Conservation (phyloP, 2,329 filamentous ascomycete genomes). For the Ophiostoma novo-ulmi region DNA sequence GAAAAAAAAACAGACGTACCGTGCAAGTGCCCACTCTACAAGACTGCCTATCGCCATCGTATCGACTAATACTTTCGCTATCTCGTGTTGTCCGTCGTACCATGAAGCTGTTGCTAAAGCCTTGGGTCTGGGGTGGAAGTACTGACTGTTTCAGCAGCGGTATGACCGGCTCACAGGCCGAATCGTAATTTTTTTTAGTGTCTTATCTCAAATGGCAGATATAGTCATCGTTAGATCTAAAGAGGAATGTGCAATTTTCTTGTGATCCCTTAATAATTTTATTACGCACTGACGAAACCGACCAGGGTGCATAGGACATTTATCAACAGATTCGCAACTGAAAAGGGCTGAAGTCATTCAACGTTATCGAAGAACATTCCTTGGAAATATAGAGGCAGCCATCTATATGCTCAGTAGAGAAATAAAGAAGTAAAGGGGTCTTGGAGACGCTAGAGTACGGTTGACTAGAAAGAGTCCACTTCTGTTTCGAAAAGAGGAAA, state of each 20-base stretch:
- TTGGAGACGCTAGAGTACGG: neutral
- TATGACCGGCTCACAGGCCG: neutral
- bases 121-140: slow-evolving; percentile 13
- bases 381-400: neutral
- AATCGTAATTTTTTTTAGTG: neutral
- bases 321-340: neutral
- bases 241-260: slow-evolving; percentile 8
- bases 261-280: neutral
- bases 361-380: neutral
- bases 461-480: neutral
- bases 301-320: neutral
- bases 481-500: slow-evolving; percentile 11
- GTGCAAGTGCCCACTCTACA: neutral
- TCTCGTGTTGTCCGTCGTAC: slow-evolving; percentile 7
- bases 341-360: neutral
- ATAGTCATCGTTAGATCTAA: neutral
- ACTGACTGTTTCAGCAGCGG: slow-evolving; percentile 6
- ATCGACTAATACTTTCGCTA: neutral
- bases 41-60: neutral
- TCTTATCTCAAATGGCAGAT: too few species aligned
- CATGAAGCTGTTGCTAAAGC: neutral
- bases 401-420: neutral
- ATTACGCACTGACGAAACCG: slow-evolving; percentile 2
- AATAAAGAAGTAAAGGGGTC: neutral
- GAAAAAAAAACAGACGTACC: neutral